Evolutionary conservation across 176 grass and related monocot species (phyloP).

Genomic region (Secale cereale): DNA sequence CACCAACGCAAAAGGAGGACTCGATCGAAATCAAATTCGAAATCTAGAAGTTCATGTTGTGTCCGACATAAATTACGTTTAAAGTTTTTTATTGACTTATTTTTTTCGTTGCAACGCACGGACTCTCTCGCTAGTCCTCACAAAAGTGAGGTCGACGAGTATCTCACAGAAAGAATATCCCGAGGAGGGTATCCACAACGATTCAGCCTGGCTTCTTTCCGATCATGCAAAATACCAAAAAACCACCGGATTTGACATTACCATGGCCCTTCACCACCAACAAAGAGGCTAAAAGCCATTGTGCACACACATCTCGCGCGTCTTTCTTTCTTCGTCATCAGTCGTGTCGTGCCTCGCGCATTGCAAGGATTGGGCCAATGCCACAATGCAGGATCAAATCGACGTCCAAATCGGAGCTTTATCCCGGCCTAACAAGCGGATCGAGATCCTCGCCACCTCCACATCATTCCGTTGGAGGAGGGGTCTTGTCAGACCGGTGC

Average conservation of each 20-base stretch:
- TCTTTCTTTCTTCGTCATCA: neutral
- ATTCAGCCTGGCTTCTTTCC: neutral
- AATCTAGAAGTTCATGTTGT: no score
- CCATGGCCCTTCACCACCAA: neutral
- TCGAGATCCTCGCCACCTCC: neutral
- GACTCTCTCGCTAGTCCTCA: no score
- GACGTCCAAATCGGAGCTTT: constrained; percentile 20
- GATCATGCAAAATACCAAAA: neutral
- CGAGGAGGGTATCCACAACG: neutral
- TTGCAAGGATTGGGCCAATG: neutral
- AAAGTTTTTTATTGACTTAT: no score
- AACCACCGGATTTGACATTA: neutral
- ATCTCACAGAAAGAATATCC: neutral
- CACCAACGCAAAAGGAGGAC: no score
- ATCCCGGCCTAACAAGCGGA: neutral
- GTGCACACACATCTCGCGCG: neutral
- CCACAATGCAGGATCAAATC: neutral
- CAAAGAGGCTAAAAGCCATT: neutral
- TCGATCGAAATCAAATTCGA: no score
- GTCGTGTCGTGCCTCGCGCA: neutral
- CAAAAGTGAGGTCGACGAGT: no score
- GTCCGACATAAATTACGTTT: no score
- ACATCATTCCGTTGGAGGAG: neutral
- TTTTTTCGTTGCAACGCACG: no score
- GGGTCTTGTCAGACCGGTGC: neutral